Percentiles rank a stretch among this genome's conserved stretches.
These are phyloP conservation scores for Hortaea werneckii DNA, from an alignment of 2,329 filamentous ascomycete genomes.

Conservation along the genomic window DNA sequence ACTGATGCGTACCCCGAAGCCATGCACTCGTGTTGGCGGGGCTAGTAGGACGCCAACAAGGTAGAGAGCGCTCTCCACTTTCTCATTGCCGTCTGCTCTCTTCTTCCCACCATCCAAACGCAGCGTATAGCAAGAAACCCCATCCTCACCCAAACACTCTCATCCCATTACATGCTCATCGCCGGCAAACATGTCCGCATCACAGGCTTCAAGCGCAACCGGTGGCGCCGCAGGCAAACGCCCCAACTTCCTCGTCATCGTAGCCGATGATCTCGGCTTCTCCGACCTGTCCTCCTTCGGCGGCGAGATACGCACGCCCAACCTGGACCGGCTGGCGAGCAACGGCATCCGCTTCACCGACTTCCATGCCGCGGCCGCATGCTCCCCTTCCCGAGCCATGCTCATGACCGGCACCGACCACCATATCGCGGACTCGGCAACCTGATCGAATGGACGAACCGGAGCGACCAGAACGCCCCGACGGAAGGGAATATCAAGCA, in stretches of 20 bases:
- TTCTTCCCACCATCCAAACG: too few relatives aligned
- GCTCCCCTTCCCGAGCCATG: slow-evolving; percentile 56
- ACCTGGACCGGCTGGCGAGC: slow-evolving; percentile 42
- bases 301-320: slow-evolving; percentile 50
- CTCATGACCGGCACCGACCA: slow-evolving; percentile 56
- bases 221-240: slow-evolving; percentile 28
- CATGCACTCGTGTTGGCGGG: too few relatives aligned
- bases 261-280: slow-evolving; percentile 26
- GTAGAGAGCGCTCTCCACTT: too few relatives aligned
- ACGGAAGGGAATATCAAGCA: slow-evolving; percentile 34
- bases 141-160: neutral
- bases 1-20: too few relatives aligned
- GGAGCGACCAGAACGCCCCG: slow-evolving; percentile 43
- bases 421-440: slow-evolving; percentile 50
- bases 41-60: too few relatives aligned
- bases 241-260: slow-evolving; percentile 51
- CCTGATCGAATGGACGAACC: slow-evolving; percentile 48
- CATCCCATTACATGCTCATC: slow-evolving; percentile 11
- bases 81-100: too few relatives aligned
- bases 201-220: slow-evolving; percentile 21
- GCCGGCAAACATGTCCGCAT: slow-evolving; percentile 20
- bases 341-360: slow-evolving; percentile 50
- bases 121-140: too few relatives aligned
- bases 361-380: slow-evolving; percentile 55
- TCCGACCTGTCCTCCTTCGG: slow-evolving; percentile 50